Base-by-base conservation (phyloP, 192 early-diverging fungal species). In the Umbelopsis sp. region DNA sequence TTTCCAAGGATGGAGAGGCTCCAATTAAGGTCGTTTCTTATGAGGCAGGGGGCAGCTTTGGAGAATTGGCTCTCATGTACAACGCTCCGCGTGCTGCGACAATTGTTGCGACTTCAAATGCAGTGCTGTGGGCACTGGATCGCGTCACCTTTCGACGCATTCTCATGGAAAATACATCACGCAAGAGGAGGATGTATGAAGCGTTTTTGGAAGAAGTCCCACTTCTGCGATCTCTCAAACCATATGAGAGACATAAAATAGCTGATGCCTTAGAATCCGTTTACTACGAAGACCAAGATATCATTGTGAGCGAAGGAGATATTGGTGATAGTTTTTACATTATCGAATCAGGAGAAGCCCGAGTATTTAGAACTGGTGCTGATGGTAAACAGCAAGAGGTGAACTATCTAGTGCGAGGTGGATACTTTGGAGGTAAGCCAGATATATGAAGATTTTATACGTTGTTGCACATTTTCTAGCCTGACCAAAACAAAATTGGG, bases 1-100 rank as follows among this genome's bases (percentile, higher is more conserved):
- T 98, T 20, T 79, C 85, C 47, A 90, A 91, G 71, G 80, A 86
- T 17, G 90, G 84, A 17, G 84, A 81, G 7, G 77, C 88, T 4
- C 84, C 92, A 5, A 80, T 84, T 53, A 94, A 91, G 74, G 96
- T 98, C 4, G 80, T 87, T 53, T 83, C 86, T 49, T 97, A 96
- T 73, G 91, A 81, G 7, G 84, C 92, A 9, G 91, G 93, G 47
- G 96, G 95, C 53, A 92, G 90, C 77, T 99, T 99, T 92, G 97
- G 97, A 68, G 96, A 99, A 83, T 86, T 99, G 59, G 97, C 97
- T 44, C 86, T 99, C 12, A 99, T 99, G 97, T 99, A 99, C 83
- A 98, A 98, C 75, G 96, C 96, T 11, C 97, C 97, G 16, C 89
- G 97, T 44, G 97, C 97, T 0, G 97, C 97, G 26, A 97, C 96